Evolutionary conservation across 1,139 yeast species (phyloP).

Genomic region (Taphrina communis): DNA sequence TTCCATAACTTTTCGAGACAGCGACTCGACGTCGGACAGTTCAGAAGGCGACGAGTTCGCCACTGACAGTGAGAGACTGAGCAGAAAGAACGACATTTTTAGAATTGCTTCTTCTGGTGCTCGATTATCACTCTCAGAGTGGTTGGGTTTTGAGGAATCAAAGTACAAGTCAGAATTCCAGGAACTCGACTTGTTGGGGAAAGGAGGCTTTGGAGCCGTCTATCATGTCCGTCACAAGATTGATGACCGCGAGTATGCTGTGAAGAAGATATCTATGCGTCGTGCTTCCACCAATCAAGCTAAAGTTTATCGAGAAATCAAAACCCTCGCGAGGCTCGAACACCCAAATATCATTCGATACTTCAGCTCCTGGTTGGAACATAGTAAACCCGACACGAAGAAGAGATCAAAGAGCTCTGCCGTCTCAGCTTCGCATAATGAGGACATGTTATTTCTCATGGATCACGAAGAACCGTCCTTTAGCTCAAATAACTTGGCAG

Average conservation of each 20-base stretch:
- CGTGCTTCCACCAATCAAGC: conserved; percentile 32
- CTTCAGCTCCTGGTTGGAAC: conserved; percentile 95
- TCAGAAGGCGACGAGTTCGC: background rate
- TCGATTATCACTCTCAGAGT: conserved; percentile 8
- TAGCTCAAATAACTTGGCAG: conserved; percentile 50
- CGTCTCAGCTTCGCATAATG: conserved; percentile 40
- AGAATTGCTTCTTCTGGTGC: conserved; percentile 12
- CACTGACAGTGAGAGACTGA: background rate
- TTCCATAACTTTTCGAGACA: background rate
- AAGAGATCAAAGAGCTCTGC: conserved; percentile 32
- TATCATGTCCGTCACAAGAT: conserved; percentile 89
- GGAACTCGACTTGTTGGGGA: conserved; percentile 85
- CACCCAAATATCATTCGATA: conserved; percentile 95
- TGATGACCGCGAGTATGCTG: conserved; percentile 93
- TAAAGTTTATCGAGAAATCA: conserved; percentile 81
- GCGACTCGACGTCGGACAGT: background rate
- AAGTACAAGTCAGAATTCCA: conserved; percentile 85
- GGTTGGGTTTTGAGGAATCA: conserved; percentile 51
- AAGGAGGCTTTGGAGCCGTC: conserved; percentile 97
- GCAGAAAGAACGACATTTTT: conserved; percentile 14
- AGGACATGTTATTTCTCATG: conserved; percentile 13
- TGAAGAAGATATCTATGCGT: conserved; percentile 62
- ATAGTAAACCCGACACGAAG: conserved; percentile 2
- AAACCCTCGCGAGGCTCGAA: conserved; percentile 84
- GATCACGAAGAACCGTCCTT: conserved; percentile 26